Evolutionary conservation across 495 filamentous ascomycete genomes (phyloP).

Genomic region (Podospora comata): DNA sequence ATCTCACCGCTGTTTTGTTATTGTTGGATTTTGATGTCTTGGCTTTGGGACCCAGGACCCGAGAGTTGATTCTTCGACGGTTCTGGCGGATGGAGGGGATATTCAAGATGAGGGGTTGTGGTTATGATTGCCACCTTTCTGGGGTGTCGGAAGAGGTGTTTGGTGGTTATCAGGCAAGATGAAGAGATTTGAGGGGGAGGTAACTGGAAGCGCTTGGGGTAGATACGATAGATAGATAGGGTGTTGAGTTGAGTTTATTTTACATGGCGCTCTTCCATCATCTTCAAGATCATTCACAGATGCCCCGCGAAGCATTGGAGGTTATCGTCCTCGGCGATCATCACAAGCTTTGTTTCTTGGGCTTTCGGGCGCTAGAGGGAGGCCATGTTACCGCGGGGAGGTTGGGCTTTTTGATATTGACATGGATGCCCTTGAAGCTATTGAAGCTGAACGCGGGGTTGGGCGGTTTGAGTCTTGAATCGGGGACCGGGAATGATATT

Average conservation of each 20-base stretch:
- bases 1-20: conserved; percentile 20
- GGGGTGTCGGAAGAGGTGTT: not conserved
- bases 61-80: not conserved
- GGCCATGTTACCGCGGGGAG: not conserved
- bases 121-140: not conserved
- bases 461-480: not conserved
- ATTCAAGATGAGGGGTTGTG: no score
- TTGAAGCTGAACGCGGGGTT: not conserved
- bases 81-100: not conserved
- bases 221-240: no score
- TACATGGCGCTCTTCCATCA: no score
- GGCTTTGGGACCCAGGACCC: not conserved
- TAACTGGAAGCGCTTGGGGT: not conserved
- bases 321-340: not conserved
- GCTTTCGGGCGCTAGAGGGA: not conserved
- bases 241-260: no score
- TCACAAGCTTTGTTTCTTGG: not conserved
- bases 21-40: conserved; percentile 3
- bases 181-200: not conserved
- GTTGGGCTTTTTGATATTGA: not conserved
- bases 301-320: not conserved
- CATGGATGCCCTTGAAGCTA: not conserved
- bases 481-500: not conserved
- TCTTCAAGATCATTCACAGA: not conserved
- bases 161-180: not conserved